Conservation (phyloP, 2,329 filamentous ascomycete species). For the Huntiella savannae region DNA sequence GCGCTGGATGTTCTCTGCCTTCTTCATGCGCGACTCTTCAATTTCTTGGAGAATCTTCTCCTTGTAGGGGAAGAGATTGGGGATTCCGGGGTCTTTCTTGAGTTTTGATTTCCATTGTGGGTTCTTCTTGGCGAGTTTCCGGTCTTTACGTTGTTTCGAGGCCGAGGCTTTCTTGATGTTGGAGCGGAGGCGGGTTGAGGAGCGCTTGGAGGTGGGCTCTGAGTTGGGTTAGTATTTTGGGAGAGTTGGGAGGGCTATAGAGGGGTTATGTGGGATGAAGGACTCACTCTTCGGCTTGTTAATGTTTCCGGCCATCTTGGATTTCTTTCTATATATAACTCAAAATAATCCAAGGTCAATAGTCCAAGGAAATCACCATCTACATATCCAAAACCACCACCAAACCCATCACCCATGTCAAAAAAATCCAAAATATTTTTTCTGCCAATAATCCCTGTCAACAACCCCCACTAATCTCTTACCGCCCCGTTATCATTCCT, state of each 20-base stretch:
- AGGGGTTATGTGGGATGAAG: neutral
- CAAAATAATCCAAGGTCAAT: neutral
- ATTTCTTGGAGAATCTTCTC: slow-evolving; percentile 88
- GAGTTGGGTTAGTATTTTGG: slow-evolving; percentile 4
- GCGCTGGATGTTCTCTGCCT: slow-evolving; percentile 58
- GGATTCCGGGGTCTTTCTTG: slow-evolving; percentile 96
- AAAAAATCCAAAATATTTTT: slow-evolving; percentile 7
- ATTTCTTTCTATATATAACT: neutral
- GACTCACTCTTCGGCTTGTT: slow-evolving; percentile 34
- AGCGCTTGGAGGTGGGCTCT: slow-evolving; percentile 94
- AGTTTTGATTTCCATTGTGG: slow-evolving; percentile 88
- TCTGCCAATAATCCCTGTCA: slow-evolving; percentile 11
- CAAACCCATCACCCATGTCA: slow-evolving; percentile 6
- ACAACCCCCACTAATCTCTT: neutral
- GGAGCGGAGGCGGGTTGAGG: slow-evolving; percentile 71
- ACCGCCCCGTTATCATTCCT: slow-evolving; percentile 2
- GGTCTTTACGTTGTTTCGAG: slow-evolving; percentile 77
- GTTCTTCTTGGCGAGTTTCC: slow-evolving; percentile 86
- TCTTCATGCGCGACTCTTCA: slow-evolving; percentile 66
- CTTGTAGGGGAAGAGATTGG: slow-evolving; percentile 95
- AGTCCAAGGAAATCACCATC: neutral
- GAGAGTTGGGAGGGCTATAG: too few species aligned
- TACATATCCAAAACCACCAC: neutral
- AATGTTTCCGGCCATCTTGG: slow-evolving; percentile 32
- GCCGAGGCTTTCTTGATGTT: slow-evolving; percentile 88